Evolutionary conservation across 116 monocot genomes (phyloP), one percentile per base, ranked within the genome.

Genomic region (Cymodocea nodosa): DNA sequence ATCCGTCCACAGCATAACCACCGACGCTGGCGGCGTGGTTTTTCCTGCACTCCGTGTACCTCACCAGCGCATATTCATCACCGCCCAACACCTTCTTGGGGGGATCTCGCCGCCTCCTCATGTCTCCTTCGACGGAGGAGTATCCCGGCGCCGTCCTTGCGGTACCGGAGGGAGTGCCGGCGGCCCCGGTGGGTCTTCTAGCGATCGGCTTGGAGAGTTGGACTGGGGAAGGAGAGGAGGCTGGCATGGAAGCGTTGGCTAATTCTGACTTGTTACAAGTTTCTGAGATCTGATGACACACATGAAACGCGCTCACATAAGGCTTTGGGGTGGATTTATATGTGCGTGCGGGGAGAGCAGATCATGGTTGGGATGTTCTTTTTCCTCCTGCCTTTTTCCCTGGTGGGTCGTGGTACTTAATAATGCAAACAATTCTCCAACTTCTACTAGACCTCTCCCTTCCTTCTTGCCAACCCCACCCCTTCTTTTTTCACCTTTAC

Each of bases 11-110:
- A 0, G 83, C 83, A 18, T 90, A 77, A 2, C 90, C 90, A 3
- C 90, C 90, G 39, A 86, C 83, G 56, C 68, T 83, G 9, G 85
- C 90, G 1, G 85, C 90, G 39, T 90, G 90, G 79, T 90, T 90
- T 68, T 83, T 82, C 66, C 80, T 60, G 70, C 90, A 90, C 83
- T 90, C 90, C 44, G 51, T 59, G 68, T 90, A 90, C 67, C 72
- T 52, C 70, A 75, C 80, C 66, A 63, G 75, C 62, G 51, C 75
- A 15, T 59, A 65, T 51, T 80, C 85, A 30, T 89, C 81, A 51
- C 76, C 60, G 25, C 23, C 23, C 8, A n/a, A 5, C 48, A 10
- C 59, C 62, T 69, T 72, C 70, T 63, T 66, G 9, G 72, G 68
- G 9, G 74, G 71, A n/a, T 80, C 69, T 40, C 74, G 62, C 34